These are phyloP conservation scores for Litchi chinensis DNA, from an alignment of 345 rosid species.

Conservation along the genomic window DNA sequence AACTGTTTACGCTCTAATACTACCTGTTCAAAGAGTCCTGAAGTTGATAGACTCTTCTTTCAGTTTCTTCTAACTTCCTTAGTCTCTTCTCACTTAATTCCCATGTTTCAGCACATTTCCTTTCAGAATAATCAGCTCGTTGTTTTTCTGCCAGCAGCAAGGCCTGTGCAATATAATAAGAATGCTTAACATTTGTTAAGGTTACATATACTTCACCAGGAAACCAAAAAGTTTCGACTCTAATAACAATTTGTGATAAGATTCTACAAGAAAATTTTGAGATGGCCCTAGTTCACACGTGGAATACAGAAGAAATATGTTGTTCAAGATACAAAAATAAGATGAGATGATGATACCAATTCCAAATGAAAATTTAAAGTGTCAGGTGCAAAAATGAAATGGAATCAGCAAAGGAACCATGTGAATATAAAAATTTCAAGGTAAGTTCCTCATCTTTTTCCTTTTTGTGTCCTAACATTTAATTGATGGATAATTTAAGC, in stretches of 20 bases:
- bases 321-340: background rate
- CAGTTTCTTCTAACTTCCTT: conserved; percentile 74
- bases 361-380: conserved; percentile 3
- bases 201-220: background rate
- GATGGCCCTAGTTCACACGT: background rate
- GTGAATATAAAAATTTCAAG: background rate
- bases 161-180: conserved; percentile 39
- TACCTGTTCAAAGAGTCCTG: conserved; percentile 87
- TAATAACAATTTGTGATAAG: background rate
- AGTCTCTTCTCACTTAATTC: conserved; percentile 68
- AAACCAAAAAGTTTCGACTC: conserved; percentile 11
- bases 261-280: background rate
- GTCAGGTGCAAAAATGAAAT: background rate
- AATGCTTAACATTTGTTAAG: conserved; percentile 6
- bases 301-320: conserved; percentile 1
- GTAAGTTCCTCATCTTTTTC: background rate
- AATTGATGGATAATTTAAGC: background rate
- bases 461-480: background rate
- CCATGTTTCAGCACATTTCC: conserved; percentile 59
- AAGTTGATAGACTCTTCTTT: conserved; percentile 69
- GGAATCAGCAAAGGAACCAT: background rate
- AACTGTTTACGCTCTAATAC: conserved; percentile 26
- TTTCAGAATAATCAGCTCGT: conserved; percentile 78
- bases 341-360: conserved; percentile 4
- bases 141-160: conserved; percentile 59